A percentile compares a stretch with the other conserved stretches of the same genome.
Evolutionary conservation across 768 basidiomycete species (phyloP).

Genomic region (Cystobasidium tubakii): DNA sequence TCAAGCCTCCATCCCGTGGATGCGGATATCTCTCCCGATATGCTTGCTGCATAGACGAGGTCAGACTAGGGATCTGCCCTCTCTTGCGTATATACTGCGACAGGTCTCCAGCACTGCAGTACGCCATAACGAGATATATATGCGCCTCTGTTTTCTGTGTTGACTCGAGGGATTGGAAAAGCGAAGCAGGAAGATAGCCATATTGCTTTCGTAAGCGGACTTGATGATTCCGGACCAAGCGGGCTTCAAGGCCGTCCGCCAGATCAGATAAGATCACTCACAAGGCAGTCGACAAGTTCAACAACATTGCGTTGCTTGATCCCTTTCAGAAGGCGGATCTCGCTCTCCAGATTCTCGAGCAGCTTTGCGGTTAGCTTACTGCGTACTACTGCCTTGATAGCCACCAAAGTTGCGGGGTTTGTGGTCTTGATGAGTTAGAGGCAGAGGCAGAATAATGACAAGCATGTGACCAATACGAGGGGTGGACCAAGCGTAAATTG

Average conservation of each 20-base stretch:
- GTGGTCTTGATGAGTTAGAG: constrained; percentile 3
- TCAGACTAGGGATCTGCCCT: constrained; percentile 82
- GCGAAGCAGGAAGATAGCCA: neutral
- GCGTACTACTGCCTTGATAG: constrained; percentile 88
- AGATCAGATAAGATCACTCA: constrained; percentile 50
- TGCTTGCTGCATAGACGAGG: constrained; percentile 67
- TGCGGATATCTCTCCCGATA: constrained; percentile 71
- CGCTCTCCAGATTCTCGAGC: constrained; percentile 94
- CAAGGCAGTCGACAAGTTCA: constrained; percentile 83
- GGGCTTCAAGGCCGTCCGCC: neutral
- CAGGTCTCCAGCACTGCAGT: constrained; percentile 90
- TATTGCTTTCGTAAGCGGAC: neutral
- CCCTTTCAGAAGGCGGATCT: constrained; percentile 92
- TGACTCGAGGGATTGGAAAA: constrained; percentile 12
- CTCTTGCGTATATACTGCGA: constrained; percentile 96
- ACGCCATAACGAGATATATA: constrained; percentile 93
- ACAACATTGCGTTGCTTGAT: constrained; percentile 91
- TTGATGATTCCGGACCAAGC: too few relatives aligned
- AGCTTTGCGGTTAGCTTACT: constrained; percentile 83
- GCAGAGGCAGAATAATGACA: neutral
- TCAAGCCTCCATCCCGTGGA: constrained; percentile 80
- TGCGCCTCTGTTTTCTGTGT: constrained; percentile 53
- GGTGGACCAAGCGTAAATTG: neutral
- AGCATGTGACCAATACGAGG: neutral
- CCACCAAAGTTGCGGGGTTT: constrained; percentile 52